phyloP scores from a whole-genome alignment of 169 alveolate genomes.

The Cryptosporidium ryanae region DNA sequence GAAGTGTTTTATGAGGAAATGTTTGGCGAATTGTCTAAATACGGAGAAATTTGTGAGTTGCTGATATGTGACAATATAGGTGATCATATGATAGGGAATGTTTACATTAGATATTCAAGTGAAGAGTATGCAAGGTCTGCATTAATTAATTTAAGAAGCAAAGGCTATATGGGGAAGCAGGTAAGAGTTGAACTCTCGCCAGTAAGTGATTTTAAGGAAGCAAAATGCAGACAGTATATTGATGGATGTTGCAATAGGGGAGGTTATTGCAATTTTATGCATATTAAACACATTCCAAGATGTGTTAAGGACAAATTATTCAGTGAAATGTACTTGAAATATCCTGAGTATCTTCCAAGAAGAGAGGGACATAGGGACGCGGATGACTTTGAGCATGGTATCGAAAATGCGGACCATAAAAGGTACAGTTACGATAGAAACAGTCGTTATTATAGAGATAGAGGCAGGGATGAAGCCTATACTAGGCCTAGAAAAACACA shows the following conservation, averaged over 20 bases:
- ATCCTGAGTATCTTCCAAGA: slow-evolving; percentile 94
- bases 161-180: slow-evolving; percentile 93
- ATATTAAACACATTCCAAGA: slow-evolving; percentile 96
- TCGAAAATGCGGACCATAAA: slow-evolving; percentile 74
- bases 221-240: slow-evolving; percentile 97
- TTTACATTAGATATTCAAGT: slow-evolving; percentile 94
- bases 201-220: slow-evolving; percentile 99
- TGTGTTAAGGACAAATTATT: slow-evolving; percentile 90
- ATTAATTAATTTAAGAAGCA: slow-evolving; percentile 91
- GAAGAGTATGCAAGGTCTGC: slow-evolving; percentile 97
- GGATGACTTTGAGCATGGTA: slow-evolving; percentile 15
- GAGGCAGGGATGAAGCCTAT: slow-evolving; percentile 2
- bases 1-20: slow-evolving; percentile 99
- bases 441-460: slow-evolving; percentile 66
- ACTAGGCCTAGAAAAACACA: slow-evolving; percentile 77
- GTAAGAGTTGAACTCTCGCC: slow-evolving; percentile 98
- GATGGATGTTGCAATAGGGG: slow-evolving; percentile 99
- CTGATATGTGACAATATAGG: slow-evolving; percentile 99
- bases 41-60: slow-evolving; percentile 98
- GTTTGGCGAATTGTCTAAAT: slow-evolving; percentile 95
- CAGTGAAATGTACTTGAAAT: slow-evolving; percentile 96
- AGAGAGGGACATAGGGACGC: slow-evolving; percentile 77
- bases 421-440: slow-evolving; percentile 74
- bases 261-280: slow-evolving; percentile 99
- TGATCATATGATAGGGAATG: slow-evolving; percentile 99